These are phyloP conservation scores for Meyerozyma athensensis DNA, from an alignment of 1,139 yeast species.

Conservation along the genomic window DNA sequence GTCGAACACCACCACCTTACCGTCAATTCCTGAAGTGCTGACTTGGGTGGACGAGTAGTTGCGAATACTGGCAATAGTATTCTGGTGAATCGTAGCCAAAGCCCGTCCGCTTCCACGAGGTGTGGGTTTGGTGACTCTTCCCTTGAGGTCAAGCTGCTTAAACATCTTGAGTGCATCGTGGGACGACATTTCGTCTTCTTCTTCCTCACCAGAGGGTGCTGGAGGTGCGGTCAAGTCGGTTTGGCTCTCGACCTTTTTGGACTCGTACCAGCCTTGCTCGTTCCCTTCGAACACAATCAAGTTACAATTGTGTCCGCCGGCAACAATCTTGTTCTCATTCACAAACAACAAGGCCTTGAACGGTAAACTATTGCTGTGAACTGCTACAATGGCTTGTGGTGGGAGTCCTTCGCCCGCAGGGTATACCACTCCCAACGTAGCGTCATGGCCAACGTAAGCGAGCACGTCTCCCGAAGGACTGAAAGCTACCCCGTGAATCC, in stretches of 20 bases:
- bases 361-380: constrained; percentile 76
- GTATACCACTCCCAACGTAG: constrained; percentile 69
- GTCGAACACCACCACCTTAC: constrained; percentile 70
- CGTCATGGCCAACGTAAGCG: constrained; percentile 78
- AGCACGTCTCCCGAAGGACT: constrained; percentile 74
- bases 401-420: constrained; percentile 68
- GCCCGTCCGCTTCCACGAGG: constrained; percentile 35
- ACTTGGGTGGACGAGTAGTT: constrained; percentile 48
- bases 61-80: constrained; percentile 75
- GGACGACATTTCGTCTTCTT: constrained; percentile 58
- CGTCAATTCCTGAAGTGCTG: constrained; percentile 67
- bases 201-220: constrained; percentile 35
- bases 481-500: constrained; percentile 91
- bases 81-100: constrained; percentile 81
- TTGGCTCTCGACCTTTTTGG: constrained; percentile 57
- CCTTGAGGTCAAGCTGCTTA: constrained; percentile 92
- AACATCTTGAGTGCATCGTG: constrained; percentile 92
- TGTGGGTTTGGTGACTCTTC: constrained; percentile 52
- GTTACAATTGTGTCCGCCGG: constrained; percentile 92
- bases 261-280: constrained; percentile 62
- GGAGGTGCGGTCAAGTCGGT: constrained; percentile 40
- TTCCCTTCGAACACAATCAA: constrained; percentile 80
- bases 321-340: constrained; percentile 61
- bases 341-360: constrained; percentile 72
- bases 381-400: constrained; percentile 35